Evolutionary conservation across 2,329 filamentous ascomycete species (phyloP).

Genomic region (Aspergillus oerlinghausenensis): DNA sequence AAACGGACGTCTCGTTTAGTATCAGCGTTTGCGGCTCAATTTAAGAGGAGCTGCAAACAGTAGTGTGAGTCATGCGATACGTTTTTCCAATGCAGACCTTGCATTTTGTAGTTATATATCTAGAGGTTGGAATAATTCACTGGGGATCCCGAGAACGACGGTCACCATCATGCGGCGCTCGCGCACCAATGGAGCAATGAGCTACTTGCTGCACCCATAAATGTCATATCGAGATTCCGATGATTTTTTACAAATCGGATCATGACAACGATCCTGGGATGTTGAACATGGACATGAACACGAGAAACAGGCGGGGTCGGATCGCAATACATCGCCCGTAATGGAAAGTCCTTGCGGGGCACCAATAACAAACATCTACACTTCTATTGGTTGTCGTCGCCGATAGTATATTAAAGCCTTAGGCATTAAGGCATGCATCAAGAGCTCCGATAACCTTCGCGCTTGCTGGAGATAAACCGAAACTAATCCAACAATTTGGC

Average conservation of each 20-base stretch:
- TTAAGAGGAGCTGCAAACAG: background rate
- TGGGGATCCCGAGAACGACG: background rate
- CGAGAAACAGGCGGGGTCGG: background rate
- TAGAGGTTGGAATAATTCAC: background rate
- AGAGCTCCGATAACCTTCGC: background rate
- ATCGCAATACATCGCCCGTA: slow-evolving; percentile 8
- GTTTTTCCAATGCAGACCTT: background rate
- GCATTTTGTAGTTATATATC: background rate
- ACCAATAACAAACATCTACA: slow-evolving; percentile 7
- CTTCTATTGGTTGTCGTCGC: background rate
- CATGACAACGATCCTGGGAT: background rate
- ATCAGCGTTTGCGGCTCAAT: background rate
- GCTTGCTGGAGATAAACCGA: background rate
- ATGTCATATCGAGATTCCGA: background rate
- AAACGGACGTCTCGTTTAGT: background rate
- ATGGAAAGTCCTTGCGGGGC: slow-evolving; percentile 11
- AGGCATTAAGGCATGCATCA: background rate
- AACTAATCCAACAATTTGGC: background rate
- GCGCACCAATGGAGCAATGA: background rate
- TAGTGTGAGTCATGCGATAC: background rate
- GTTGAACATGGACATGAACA: background rate
- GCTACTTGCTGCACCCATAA: background rate
- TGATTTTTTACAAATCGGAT: background rate
- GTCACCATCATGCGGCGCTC: background rate
- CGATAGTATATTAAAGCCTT: background rate